phyloP scores from a whole-genome alignment of 2,329 filamentous ascomycete genomes.

The Harringtonia aguacate region DNA sequence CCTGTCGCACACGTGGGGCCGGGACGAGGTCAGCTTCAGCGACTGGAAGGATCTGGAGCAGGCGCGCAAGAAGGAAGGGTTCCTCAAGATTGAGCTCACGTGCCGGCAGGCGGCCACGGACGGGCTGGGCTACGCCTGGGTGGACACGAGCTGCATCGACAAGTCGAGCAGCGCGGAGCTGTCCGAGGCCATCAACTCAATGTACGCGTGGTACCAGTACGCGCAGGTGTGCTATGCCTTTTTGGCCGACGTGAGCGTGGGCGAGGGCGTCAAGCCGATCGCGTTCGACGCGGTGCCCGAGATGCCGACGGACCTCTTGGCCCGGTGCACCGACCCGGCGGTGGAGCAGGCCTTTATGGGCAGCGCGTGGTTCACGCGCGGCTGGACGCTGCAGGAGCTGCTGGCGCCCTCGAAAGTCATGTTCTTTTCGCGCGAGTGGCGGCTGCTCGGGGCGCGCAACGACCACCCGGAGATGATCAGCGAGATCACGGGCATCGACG shows the following conservation, averaged over 20 bases:
- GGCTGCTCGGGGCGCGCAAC: slow-evolving; percentile 13
- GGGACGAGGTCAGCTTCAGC: slow-evolving; percentile 17
- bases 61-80: slow-evolving; percentile 9
- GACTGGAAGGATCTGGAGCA: slow-evolving; percentile 11
- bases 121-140: slow-evolving; percentile 21
- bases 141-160: slow-evolving; percentile 28
- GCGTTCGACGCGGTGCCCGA: no score
- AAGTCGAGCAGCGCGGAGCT: slow-evolving; percentile 23
- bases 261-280: neutral
- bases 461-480: slow-evolving; percentile 14
- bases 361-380: slow-evolving; percentile 11
- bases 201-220: slow-evolving; percentile 20
- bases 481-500: slow-evolving; percentile 19
- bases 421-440: slow-evolving; percentile 15
- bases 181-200: slow-evolving; percentile 19
- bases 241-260: slow-evolving; percentile 15
- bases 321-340: neutral
- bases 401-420: slow-evolving; percentile 11
- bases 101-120: slow-evolving; percentile 15
- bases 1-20: slow-evolving; percentile 21
- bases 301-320: neutral
- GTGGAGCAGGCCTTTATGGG: neutral
- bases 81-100: slow-evolving; percentile 15
- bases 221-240: slow-evolving; percentile 23
- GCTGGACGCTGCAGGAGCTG: slow-evolving; percentile 15